These are phyloP conservation scores for Clitopilus hobsonii DNA, from an alignment of 768 basidiomycete species.

Conservation along the genomic window DNA sequence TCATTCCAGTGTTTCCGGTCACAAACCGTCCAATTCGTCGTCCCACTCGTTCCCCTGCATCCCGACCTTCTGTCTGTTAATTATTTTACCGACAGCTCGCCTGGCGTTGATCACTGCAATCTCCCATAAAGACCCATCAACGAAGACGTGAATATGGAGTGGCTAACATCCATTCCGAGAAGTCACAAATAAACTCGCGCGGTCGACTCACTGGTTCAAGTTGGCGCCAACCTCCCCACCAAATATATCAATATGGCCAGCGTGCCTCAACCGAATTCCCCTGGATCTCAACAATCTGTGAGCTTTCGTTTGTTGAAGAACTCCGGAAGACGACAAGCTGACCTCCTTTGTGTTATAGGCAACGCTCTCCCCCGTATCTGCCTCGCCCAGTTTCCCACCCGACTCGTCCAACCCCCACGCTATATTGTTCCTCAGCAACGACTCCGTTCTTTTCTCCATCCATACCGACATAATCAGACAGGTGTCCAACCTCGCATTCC, in stretches of 20 bases:
- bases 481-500: slow-evolving; percentile 12
- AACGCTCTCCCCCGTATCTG: not conserved
- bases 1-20: too few relatives aligned
- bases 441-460: slow-evolving; percentile 23
- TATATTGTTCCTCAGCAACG: slow-evolving; percentile 20
- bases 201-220: not conserved
- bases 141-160: not conserved
- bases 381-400: slow-evolving; percentile 22
- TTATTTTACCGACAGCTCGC: not conserved
- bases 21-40: too few relatives aligned
- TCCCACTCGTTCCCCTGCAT: too few relatives aligned
- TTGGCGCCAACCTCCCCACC: not conserved
- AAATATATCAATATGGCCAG: not conserved
- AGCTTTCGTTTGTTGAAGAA: too few relatives aligned
- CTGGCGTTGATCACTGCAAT: not conserved
- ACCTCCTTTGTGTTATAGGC: too few relatives aligned
- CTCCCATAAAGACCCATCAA: not conserved
- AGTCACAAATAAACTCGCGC: not conserved
- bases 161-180: not conserved
- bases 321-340: too few relatives aligned
- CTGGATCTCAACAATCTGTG: too few relatives aligned
- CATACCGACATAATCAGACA: slow-evolving; percentile 12
- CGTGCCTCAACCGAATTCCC: not conserved
- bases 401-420: slow-evolving; percentile 16
- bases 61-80: not conserved